These are phyloP conservation scores for Effrenium voratum DNA, from an alignment of 73 alveolate genomes.

Conservation along the genomic window DNA sequence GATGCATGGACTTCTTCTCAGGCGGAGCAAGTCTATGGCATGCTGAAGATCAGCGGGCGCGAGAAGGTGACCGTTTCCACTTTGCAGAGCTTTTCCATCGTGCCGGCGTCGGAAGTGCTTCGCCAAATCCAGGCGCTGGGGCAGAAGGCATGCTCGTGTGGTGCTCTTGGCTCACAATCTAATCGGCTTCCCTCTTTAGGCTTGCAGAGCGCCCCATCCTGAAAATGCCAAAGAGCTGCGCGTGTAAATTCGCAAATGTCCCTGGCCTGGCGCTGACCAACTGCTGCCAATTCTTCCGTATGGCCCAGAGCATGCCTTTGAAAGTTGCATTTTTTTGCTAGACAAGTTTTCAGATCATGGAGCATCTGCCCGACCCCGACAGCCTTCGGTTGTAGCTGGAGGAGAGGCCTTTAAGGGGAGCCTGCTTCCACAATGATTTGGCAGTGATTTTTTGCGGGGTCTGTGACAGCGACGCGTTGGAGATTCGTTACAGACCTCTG, in stretches of 20 bases:
- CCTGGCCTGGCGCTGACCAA: background rate
- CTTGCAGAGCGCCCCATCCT: background rate
- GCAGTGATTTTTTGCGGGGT: too few relatives aligned
- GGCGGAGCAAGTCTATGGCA: background rate
- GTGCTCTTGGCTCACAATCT: background rate
- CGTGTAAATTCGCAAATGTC: background rate
- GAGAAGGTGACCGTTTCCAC: background rate
- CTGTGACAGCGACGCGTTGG: too few relatives aligned
- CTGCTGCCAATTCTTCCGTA: too few relatives aligned
- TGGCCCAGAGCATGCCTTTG: too few relatives aligned
- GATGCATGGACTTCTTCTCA: background rate
- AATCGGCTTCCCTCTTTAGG: background rate
- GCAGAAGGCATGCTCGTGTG: too few relatives aligned
- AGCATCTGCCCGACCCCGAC: too few relatives aligned
- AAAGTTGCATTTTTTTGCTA: too few relatives aligned
- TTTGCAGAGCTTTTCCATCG: background rate
- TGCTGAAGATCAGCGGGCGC: background rate
- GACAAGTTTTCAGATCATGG: too few relatives aligned
- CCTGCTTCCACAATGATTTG: too few relatives aligned
- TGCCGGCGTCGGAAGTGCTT: background rate
- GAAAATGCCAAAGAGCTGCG: background rate
- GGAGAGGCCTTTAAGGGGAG: too few relatives aligned
- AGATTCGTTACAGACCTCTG: too few relatives aligned
- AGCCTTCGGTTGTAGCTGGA: too few relatives aligned
- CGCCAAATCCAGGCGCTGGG: background rate